A percentile compares a stretch with the other conserved stretches of the same genome.
phyloP scores from a whole-genome alignment of 306 rosid species.

The Luffa aegyptiaca region DNA sequence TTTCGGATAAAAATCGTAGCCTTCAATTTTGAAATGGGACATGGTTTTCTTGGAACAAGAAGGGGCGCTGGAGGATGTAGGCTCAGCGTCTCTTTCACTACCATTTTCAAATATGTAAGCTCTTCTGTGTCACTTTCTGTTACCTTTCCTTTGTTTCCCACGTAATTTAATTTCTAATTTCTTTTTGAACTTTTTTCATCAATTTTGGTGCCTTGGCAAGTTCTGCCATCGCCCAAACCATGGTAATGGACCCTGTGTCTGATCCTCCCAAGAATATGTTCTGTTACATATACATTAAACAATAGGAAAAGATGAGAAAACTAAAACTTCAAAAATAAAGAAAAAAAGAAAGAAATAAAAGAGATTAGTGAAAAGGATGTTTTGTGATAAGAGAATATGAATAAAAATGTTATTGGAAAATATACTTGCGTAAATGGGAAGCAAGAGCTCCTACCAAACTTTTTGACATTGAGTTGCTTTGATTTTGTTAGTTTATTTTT shows the following conservation, averaged over 20 bases:
- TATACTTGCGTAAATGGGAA: no score
- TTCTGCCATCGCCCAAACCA: slow-evolving; percentile 34
- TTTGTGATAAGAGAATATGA: no score
- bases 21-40: slow-evolving; percentile 12
- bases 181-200: slow-evolving; percentile 32
- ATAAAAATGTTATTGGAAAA: no score
- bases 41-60: slow-evolving; percentile 34
- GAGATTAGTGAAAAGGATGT: no score
- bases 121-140: slow-evolving; percentile 16
- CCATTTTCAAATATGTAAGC: slow-evolving; percentile 26
- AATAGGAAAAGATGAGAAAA: no score
- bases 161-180: slow-evolving; percentile 22
- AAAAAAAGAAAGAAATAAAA: no score
- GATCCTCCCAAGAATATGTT: slow-evolving; percentile 28
- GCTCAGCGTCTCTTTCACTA: slow-evolving; percentile 35
- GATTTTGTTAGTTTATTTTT: no score
- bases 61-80: slow-evolving; percentile 38
- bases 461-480: no score
- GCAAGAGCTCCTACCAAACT: no score
- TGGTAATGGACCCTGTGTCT: slow-evolving; percentile 16
- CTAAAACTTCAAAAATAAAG: no score
- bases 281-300: neutral
- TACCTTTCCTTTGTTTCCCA: slow-evolving; percentile 16
- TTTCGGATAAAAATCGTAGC: slow-evolving; percentile 23
- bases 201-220: slow-evolving; percentile 17